Conservation (phyloP, 1,284 basidiomycete genomes). For the Tranzscheliella williamsii region DNA sequence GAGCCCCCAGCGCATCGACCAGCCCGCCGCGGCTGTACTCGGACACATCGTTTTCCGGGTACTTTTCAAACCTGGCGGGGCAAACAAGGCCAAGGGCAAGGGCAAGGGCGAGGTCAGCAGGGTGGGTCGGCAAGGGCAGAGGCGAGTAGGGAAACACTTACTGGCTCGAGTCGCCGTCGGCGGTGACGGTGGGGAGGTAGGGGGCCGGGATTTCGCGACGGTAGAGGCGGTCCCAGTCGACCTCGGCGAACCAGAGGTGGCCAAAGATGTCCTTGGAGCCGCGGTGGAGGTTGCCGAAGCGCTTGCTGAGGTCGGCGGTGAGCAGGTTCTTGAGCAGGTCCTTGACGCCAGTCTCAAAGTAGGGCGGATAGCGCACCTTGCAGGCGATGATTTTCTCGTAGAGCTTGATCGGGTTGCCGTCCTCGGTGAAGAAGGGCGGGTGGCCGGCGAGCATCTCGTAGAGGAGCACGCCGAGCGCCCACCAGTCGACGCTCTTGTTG, state of each 20-base stretch:
- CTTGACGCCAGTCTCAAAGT: slow-evolving; percentile 78
- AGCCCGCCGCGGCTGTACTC: slow-evolving; percentile 50
- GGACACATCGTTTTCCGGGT: slow-evolving; percentile 55
- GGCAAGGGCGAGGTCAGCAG: background rate
- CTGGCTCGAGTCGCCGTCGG: slow-evolving; percentile 62
- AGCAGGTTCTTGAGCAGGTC: slow-evolving; percentile 89
- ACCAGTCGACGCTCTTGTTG: slow-evolving; percentile 99
- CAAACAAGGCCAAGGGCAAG: background rate
- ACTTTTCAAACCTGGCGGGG: slow-evolving; percentile 40
- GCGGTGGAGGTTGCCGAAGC: slow-evolving; percentile 87
- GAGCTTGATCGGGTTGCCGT: slow-evolving; percentile 72
- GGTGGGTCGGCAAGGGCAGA: background rate
- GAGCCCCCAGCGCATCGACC: slow-evolving; percentile 46
- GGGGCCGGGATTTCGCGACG: slow-evolving; percentile 91
- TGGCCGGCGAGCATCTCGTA: slow-evolving; percentile 66
- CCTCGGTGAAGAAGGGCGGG: slow-evolving; percentile 63
- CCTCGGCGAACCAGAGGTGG: slow-evolving; percentile 95
- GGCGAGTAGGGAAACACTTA: slow-evolving; percentile 8
- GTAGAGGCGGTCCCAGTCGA: slow-evolving; percentile 86
- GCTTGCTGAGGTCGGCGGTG: slow-evolving; percentile 84
- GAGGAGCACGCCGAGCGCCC: slow-evolving; percentile 87
- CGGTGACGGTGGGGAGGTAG: slow-evolving; percentile 72
- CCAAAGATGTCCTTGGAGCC: slow-evolving; percentile 94
- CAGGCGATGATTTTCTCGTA: slow-evolving; percentile 93
- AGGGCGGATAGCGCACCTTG: slow-evolving; percentile 83